A percentile compares a stretch with the other conserved stretches of the same genome.
phyloP scores from a whole-genome alignment of 192 early-diverging fungal species.

The Coemansia sp. region DNA sequence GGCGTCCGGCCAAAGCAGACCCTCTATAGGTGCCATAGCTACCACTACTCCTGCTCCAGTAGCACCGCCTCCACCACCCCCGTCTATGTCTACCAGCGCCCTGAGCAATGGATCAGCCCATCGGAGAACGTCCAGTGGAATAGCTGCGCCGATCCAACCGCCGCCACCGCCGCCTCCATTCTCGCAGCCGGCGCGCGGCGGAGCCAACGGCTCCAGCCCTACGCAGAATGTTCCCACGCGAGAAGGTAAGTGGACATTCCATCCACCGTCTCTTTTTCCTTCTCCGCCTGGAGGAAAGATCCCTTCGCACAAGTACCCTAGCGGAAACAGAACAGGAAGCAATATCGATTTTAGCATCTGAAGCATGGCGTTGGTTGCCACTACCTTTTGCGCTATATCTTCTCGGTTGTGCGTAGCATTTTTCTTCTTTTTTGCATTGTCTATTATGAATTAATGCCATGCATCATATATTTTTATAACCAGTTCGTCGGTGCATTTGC shows the following conservation, averaged over 20 bases:
- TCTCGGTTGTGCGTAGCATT: no score
- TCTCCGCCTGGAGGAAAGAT: conserved; percentile 22
- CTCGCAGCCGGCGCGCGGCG: conserved; percentile 4
- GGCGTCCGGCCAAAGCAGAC: conserved; percentile 16
- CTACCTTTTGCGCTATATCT: no score
- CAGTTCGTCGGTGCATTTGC: no score
- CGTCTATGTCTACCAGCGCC: background rate
- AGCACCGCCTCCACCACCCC: conserved; percentile 16
- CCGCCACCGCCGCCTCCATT: conserved; percentile 34
- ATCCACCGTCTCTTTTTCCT: conserved; percentile 31
- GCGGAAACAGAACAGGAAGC: conserved; percentile 40
- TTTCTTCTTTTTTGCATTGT: no score
- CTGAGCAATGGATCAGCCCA: conserved; percentile 2
- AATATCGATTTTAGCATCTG: conserved; percentile 29
- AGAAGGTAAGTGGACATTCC: conserved; percentile 54
- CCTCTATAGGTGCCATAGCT: background rate
- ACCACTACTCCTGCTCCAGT: conserved; percentile 15
- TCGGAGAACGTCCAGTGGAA: conserved; percentile 23
- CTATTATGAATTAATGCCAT: no score
- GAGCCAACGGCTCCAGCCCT: background rate
- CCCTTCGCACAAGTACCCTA: conserved; percentile 37
- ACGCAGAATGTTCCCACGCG: conserved; percentile 28
- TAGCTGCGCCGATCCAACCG: conserved; percentile 23
- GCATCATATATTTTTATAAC: no score
- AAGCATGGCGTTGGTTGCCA: no score